Base-by-base conservation (phyloP, 495 filamentous ascomycete genomes). In the Aspergillus ostianus region DNA sequence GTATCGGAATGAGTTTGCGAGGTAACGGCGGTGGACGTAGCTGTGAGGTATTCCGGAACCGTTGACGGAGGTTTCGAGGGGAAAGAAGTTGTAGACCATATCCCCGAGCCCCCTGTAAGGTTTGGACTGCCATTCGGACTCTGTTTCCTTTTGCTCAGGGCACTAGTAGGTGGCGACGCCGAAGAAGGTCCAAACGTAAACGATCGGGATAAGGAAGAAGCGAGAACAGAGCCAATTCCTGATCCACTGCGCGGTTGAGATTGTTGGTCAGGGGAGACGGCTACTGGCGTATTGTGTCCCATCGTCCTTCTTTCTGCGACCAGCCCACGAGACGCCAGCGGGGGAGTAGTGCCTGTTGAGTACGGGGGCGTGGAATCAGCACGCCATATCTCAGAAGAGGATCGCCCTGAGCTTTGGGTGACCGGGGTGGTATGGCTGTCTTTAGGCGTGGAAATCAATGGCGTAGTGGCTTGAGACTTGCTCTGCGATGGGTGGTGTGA, bases 141-240 rank as follows among this genome's bases (percentile, higher is more conserved):
- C 13, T 77, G 77, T 32, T 84, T 83, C 70, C 90, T 92, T 52
- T 81, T 83, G 36, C 61, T 67, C 36, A 77, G 55, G 21, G 57
- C 70, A 48, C 66, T 78, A 6, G 67, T 61, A 9, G 86, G 84
- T 3, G 90, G 89, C 5, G 89, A 90, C 8, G 87, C 83, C 7
- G 88, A 88, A 6, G 87, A 83, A 12, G 84, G 76, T 12, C 73
- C 83, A 56, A 86, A 88, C 0, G 83, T 80, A 54, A 91, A 88
- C 17, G 88, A 86, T 17, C 87, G 84, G n/a, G 88, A 85, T 6
- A 93, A 76, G 52, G 87, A 88, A 12, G 87, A 87, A 19, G 86
- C 84, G 53, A 92, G 77, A 15, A 85, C 85, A 29, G 84, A 87
- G 4, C 77, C 77, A 63, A 80, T 68, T 15, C 76, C 77, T 27